Evolutionary conservation across 768 basidiomycete species (phyloP), one percentile per base, ranked within the genome.

Genomic region (Boletales sp.): DNA sequence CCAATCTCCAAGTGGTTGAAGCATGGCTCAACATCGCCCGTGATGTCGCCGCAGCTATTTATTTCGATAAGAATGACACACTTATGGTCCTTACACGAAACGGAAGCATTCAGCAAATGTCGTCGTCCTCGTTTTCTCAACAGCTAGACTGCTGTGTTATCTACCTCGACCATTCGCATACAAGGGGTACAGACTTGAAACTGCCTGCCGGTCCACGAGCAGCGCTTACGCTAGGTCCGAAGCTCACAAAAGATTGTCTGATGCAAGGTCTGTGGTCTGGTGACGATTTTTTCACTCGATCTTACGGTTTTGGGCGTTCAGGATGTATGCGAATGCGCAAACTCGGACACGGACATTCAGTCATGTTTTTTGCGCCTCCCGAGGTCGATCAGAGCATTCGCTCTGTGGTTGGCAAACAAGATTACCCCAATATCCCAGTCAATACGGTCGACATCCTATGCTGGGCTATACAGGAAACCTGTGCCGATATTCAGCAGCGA

Each of bases 261-360:
- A 64, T 74, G 1, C 77, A 79, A 68, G 77, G 78, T 76, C 36
- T 36, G 70, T 47, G 9, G 14, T 11, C 13, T 17, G 13, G 37
- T 38, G 1, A 8, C 3, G 17, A 35, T 18, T 36, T 33, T 45
- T 5, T 38, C 17, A 3, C 37, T 15, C 8, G 3, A 15, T 11
- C 36, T n/a, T 2, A 28, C 50, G 19, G 44, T 25, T 15, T 36
- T n/a, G 21, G 5, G 13, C 59, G 65, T 67, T 7, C 8, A 76
- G 76, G 74, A 2, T 77, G 76, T 45, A 78, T 77, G 76, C 65
- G 76, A 8, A 76, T 78, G 75, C 66, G 76, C 13, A 67, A 70
- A 53, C 66, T 77, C 2, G n/a, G n/a, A n/a, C n/a, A n/a, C n/a
- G n/a, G n/a, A n/a, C n/a, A n/a, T n/a, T n/a, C n/a, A n/a, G n/a